Conservation (phyloP, 2,329 filamentous ascomycete genomes). For the Pestalotiopsis sp. region DNA sequence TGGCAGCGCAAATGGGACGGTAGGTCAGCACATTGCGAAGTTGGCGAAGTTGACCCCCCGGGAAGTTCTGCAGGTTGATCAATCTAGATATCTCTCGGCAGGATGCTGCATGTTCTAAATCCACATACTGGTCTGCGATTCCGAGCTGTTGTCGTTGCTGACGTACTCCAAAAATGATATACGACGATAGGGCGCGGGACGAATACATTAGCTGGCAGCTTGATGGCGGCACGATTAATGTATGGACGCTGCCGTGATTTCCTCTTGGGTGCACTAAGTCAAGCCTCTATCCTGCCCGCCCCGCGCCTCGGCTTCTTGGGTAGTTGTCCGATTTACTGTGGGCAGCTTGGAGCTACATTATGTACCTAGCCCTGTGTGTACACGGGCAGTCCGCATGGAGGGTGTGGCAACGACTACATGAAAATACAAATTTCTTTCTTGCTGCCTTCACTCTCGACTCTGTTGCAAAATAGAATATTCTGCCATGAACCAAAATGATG, state of each 20-base stretch:
- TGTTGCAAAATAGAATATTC: too few species aligned
- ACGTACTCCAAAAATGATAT: background rate
- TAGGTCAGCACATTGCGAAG: background rate
- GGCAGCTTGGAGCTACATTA: too few species aligned
- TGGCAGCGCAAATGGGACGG: background rate
- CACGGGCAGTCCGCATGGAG: too few species aligned
- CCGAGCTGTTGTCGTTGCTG: background rate
- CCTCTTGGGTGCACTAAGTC: background rate
- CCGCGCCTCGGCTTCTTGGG: background rate
- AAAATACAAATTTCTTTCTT: too few species aligned
- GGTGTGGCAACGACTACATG: too few species aligned
- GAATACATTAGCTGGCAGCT: background rate
- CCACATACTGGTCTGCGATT: background rate
- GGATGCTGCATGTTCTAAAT: background rate
- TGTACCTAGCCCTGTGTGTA: too few species aligned
- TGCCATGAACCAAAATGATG: too few species aligned
- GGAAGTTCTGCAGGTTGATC: background rate
- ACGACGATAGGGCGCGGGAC: background rate
- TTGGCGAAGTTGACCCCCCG: background rate
- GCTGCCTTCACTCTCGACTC: too few species aligned
- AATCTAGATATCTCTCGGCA: background rate
- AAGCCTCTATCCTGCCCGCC: background rate
- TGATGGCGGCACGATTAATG: background rate
- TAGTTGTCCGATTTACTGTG: background rate
- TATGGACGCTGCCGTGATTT: background rate